These are phyloP conservation scores for Candida sithepensis DNA, from an alignment of 805 yeast genomes.

Conservation along the genomic window DNA sequence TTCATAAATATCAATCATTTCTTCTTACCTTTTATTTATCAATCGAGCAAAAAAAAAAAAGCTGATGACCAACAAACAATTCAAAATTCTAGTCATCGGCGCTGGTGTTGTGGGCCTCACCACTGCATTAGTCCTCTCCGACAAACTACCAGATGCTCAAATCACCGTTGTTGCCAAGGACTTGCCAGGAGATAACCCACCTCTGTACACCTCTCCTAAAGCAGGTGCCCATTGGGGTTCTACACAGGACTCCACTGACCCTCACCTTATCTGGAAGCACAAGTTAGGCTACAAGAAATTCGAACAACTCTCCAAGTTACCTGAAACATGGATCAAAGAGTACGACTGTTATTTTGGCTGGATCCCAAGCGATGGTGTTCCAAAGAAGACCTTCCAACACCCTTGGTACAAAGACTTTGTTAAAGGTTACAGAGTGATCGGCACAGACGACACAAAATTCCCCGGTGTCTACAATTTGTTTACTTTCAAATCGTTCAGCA, in stretches of 20 bases:
- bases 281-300: constrained; percentile 33
- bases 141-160: constrained; percentile 27
- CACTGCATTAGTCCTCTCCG: constrained; percentile 39
- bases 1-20: neutral
- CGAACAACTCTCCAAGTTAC: constrained; percentile 32
- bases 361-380: neutral
- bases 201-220: constrained; percentile 55
- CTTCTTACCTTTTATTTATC: too few relatives aligned
- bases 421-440: constrained; percentile 34
- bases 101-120: constrained; percentile 62
- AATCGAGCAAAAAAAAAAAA: too few relatives aligned
- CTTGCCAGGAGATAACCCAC: constrained; percentile 54
- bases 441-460: constrained; percentile 29
- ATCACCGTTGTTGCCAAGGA: constrained; percentile 40
- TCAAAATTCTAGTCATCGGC: constrained; percentile 22
- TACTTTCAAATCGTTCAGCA: constrained; percentile 49
- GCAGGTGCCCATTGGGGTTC: constrained; percentile 71
- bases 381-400: neutral
- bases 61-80: neutral
- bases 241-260: constrained; percentile 25
- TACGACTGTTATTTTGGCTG: constrained; percentile 25
- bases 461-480: constrained; percentile 35
- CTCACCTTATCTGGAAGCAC: constrained; percentile 29
- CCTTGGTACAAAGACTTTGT: constrained; percentile 53
- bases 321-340: constrained; percentile 31